These are phyloP conservation scores for Lathyrus tuberosus DNA, from an alignment of 306 rosid genomes.

Conservation along the genomic window DNA sequence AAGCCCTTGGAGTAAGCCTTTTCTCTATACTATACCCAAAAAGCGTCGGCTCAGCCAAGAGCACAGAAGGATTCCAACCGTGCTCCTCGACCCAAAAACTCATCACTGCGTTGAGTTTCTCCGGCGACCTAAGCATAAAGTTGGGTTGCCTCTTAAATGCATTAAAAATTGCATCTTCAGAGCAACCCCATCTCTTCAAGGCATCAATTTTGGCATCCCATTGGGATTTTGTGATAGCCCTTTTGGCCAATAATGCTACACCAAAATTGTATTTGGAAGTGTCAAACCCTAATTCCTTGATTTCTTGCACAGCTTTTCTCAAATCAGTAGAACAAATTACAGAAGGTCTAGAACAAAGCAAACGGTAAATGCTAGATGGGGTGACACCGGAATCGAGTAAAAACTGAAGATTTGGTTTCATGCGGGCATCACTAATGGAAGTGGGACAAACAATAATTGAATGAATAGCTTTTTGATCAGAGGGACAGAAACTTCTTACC, in stretches of 20 bases:
- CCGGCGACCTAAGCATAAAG: conserved; percentile 42
- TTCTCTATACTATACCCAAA: conserved; percentile 49
- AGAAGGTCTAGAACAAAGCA: neutral
- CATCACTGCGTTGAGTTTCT: conserved; percentile 52
- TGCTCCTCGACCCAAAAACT: conserved; percentile 45
- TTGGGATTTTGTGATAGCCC: neutral
- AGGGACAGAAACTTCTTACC: conserved; percentile 1
- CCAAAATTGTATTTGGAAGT: conserved; percentile 28
- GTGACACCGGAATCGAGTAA: conserved; percentile 6
- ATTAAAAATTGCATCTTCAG: conserved; percentile 41
- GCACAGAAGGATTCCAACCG: conserved; percentile 40
- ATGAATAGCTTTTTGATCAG: conserved; percentile 14
- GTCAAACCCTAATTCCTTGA: conserved; percentile 57
- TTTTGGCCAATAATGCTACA: conserved; percentile 37
- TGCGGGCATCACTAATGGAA: neutral
- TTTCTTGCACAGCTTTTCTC: conserved; percentile 31
- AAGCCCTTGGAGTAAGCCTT: conserved; percentile 51
- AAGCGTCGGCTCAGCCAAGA: neutral
- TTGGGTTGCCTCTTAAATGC: conserved; percentile 47
- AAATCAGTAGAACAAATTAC: neutral
- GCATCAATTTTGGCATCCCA: conserved; percentile 53
- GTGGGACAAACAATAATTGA: neutral
- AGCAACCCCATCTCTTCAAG: conserved; percentile 62
- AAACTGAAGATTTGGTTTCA: conserved; percentile 7
- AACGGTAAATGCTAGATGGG: neutral